Evolutionary conservation across 2,329 filamentous ascomycete species (phyloP).

Genomic region (Clonostachys solani): DNA sequence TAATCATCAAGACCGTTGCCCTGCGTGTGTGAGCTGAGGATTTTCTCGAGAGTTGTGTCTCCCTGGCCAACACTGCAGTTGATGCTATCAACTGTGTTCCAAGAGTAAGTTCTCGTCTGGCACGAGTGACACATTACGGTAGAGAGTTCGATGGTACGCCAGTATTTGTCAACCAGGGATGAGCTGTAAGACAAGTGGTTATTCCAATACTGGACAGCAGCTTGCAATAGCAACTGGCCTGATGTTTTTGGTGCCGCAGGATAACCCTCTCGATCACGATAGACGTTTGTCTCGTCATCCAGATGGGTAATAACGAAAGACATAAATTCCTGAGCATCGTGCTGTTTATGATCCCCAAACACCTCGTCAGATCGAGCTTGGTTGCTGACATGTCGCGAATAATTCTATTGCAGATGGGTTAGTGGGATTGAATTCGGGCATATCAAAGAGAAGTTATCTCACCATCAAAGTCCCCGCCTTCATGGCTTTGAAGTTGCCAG

Average conservation of each 20-base stretch:
- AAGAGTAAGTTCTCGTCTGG: conserved; percentile 41
- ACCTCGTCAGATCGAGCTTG: conserved; percentile 8
- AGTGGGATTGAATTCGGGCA: background rate
- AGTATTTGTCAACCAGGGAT: conserved; percentile 76
- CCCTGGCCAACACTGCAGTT: conserved; percentile 30
- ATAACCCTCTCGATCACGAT: conserved; percentile 33
- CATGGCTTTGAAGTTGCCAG: conserved; percentile 44
- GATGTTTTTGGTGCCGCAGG: conserved; percentile 22
- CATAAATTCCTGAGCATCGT: conserved; percentile 89
- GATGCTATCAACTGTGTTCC: conserved; percentile 49
- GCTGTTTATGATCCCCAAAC: conserved; percentile 74
- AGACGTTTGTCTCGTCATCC: conserved; percentile 77
- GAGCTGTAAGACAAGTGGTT: conserved; percentile 64
- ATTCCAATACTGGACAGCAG: conserved; percentile 71
- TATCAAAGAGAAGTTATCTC: conserved; percentile 15
- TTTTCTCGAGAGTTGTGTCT: conserved; percentile 47
- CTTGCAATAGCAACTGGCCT: conserved; percentile 35
- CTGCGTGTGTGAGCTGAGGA: conserved; percentile 64
- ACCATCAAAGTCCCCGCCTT: conserved; percentile 55
- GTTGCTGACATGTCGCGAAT: conserved; percentile 36
- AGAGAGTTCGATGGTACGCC: conserved; percentile 71
- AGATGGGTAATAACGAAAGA: conserved; percentile 77
- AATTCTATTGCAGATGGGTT: conserved; percentile 38
- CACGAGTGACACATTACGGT: conserved; percentile 64
- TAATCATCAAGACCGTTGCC: conserved; percentile 65